Percentiles rank a stretch among this genome's conserved stretches.
Conservation (phyloP, 2,329 filamentous ascomycete species). For the Curvularia lunata region DNA sequence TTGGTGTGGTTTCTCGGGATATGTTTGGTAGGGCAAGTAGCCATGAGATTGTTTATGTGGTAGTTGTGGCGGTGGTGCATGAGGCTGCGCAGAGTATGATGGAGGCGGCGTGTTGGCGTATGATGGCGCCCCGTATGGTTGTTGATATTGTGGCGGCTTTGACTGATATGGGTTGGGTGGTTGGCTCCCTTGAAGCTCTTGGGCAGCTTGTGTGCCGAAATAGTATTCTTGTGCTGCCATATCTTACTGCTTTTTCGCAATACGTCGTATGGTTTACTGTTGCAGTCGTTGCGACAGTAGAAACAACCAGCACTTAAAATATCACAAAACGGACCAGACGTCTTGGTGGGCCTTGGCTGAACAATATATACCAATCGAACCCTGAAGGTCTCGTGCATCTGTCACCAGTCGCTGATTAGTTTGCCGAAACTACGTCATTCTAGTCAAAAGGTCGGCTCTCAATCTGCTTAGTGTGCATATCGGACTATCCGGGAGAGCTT, state of each 20-base stretch:
- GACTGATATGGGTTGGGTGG: conserved; percentile 22
- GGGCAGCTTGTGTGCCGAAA: conserved; percentile 30
- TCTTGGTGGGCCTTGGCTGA: conserved; percentile 20
- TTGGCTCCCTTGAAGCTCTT: conserved; percentile 29
- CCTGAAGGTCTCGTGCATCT: conserved; percentile 30
- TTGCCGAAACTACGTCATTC: conserved; percentile 36
- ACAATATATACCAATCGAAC: conserved; percentile 20
- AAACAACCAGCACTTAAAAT: background rate
- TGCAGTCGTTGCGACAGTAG: background rate
- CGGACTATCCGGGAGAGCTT: conserved; percentile 34
- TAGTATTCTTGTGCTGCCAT: conserved; percentile 49
- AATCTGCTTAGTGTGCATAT: conserved; percentile 25
- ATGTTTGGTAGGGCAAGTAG: conserved; percentile 26
- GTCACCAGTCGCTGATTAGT: conserved; percentile 28
- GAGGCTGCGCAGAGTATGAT: conserved; percentile 25
- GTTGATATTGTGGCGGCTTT: conserved; percentile 26
- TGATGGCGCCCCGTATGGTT: conserved; percentile 18
- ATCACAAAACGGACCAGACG: conserved; percentile 2
- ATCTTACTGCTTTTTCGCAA: background rate
- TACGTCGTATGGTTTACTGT: background rate
- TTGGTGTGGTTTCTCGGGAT: conserved; percentile 13
- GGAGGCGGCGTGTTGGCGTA: conserved; percentile 20
- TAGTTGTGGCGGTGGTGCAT: conserved; percentile 28
- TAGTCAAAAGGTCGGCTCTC: conserved; percentile 23
- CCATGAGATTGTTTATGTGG: conserved; percentile 26